Evolutionary conservation across 2,329 filamentous ascomycete genomes (phyloP), one percentile per base, ranked within the genome.

Genomic region (Sclerotinia sclerotiorum): DNA sequence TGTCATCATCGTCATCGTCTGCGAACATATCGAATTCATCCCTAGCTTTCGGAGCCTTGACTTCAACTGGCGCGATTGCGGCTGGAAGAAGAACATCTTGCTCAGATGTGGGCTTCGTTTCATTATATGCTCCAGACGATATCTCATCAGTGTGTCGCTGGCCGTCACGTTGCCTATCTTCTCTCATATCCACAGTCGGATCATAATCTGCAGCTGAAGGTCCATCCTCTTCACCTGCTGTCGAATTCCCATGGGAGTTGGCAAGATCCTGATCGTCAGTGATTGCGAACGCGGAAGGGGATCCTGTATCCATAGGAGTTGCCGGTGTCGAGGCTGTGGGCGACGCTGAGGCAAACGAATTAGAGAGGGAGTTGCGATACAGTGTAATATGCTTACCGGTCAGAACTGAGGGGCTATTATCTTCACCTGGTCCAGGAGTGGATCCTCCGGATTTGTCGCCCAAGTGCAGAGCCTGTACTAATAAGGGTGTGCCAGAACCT

Each of bases 161-260:
- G 72, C 89, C 88, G 74, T 91, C 88, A 68, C 90, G 87, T 69
- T 87, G 84, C 74, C 88, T 87, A 73, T 97, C 93, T 78, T 96
- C 92, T 77, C 90, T 84, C 91, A 94, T 95, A 77, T 97, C 94
- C 73, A 89, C 84, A 1, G 89, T 95, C 1, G 94, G 94, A 76
- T 97, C 92, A 77, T 97, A 97, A 78, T 97, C 92, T 69, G 93
- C 93, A 57, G 94, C 94, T n/a, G 93, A 97, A 7, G 92, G 91
- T 8, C 90, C 92, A 74, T 95, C 90, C 57, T 87, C 85, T 71
- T 69, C 74, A 70, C 56, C 73, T 70, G 32, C 70, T 54, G 74
- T 74, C 29, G 69, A 73, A 71, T 82, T 79, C 48, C 80, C 82
- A 73, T 87, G 84, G 6, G 77, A 82, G 76, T 92, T 91, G 78